These are phyloP conservation scores for Coemansia furcata DNA, from an alignment of 192 early-diverging fungal genomes.

Conservation along the genomic window DNA sequence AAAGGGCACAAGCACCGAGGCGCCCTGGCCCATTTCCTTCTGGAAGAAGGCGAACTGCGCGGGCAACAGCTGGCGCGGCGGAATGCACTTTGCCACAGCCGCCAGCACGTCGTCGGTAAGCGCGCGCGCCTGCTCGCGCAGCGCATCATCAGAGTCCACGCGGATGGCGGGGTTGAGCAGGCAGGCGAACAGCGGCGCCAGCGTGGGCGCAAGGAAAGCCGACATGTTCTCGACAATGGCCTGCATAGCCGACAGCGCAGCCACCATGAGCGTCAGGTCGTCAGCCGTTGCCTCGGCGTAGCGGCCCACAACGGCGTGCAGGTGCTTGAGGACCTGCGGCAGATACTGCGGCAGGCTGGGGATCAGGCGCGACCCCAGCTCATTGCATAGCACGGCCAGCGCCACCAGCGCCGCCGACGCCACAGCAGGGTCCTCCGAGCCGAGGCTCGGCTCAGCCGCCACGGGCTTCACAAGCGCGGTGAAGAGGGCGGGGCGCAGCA, in stretches of 20 bases:
- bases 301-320: conserved; percentile 29
- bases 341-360: conserved; percentile 83
- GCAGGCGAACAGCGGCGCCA: conserved; percentile 36
- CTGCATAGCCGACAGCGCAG: conserved; percentile 43
- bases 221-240: conserved; percentile 50
- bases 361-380: conserved; percentile 74
- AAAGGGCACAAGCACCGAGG: conserved; percentile 58
- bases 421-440: conserved; percentile 24
- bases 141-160: neutral
- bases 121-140: conserved; percentile 21
- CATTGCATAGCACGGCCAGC: conserved; percentile 54
- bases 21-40: conserved; percentile 53
- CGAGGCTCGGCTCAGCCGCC: conserved; percentile 52
- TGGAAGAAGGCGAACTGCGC: conserved; percentile 48
- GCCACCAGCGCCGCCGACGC: conserved; percentile 51
- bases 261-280: conserved; percentile 47
- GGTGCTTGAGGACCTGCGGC: conserved; percentile 66
- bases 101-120: conserved; percentile 24
- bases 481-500: conserved; percentile 62
- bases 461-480: conserved; percentile 55
- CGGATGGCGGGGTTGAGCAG: conserved; percentile 28
- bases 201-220: conserved; percentile 48
- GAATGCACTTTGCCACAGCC: conserved; percentile 34
- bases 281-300: conserved; percentile 21
- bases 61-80: conserved; percentile 44